Evolutionary conservation across 2,329 filamentous ascomycete species (phyloP).

Genomic region (Annulohypoxylon truncatum): DNA sequence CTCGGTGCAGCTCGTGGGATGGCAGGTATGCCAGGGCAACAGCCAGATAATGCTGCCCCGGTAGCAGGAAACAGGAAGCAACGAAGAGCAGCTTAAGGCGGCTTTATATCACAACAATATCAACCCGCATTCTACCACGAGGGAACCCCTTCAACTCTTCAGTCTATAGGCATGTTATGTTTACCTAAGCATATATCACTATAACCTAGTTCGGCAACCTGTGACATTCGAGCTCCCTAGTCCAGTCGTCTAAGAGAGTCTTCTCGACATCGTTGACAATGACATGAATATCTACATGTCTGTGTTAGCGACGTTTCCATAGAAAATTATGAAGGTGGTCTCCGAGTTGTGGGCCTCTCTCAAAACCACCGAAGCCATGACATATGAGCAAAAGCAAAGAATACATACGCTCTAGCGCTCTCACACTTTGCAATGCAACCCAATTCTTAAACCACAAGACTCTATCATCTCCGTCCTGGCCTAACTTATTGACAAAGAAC

Average conservation of each 20-base stretch:
- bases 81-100: constrained; percentile 61
- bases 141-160: neutral
- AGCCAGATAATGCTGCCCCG: constrained; percentile 50
- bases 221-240: constrained; percentile 58
- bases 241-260: constrained; percentile 66
- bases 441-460: constrained; percentile 96
- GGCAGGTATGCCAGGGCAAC: constrained; percentile 59
- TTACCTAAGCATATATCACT: neutral
- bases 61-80: constrained; percentile 65
- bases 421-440: constrained; percentile 87
- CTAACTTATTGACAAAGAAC: constrained; percentile 73
- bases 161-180: neutral
- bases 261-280: constrained; percentile 67
- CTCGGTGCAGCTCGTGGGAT: constrained; percentile 66
- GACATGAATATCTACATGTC: constrained; percentile 76
- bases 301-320: constrained; percentile 15
- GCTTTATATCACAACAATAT: neutral
- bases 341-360: neutral
- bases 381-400: neutral
- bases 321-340: neutral
- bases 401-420: constrained; percentile 75
- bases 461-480: constrained; percentile 59
- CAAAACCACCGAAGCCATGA: neutral
- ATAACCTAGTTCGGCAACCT: constrained; percentile 39
- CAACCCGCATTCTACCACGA: neutral